phyloP scores from a whole-genome alignment of 768 basidiomycete species.

The Auriscalpium orientale region DNA sequence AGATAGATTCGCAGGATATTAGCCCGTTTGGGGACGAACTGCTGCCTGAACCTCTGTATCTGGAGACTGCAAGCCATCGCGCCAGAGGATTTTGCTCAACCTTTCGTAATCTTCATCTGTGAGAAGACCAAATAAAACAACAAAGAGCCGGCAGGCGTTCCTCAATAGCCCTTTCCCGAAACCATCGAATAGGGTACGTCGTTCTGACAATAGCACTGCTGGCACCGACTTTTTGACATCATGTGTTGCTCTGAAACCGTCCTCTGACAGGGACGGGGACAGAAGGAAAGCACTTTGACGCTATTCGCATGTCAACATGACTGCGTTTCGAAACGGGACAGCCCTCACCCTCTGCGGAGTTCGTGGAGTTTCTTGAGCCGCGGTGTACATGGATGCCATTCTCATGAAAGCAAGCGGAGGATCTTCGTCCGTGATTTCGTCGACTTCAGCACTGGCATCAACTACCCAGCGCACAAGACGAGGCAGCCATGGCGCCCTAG shows the following conservation, averaged over 20 bases:
- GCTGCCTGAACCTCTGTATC: conserved; percentile 37
- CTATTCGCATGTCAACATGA: conserved; percentile 2
- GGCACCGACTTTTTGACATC: conserved; percentile 10
- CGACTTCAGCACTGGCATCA: conserved; percentile 13
- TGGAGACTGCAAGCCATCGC: conserved; percentile 34
- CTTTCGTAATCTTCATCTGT: conserved; percentile 39
- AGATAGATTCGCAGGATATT: neutral
- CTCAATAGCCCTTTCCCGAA: conserved; percentile 14
- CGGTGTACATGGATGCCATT: conserved; percentile 2
- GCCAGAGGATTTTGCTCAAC: conserved; percentile 54
- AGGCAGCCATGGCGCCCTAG: conserved; percentile 41
- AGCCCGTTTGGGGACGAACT: conserved; percentile 28
- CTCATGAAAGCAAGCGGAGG: neutral
- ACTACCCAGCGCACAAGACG: conserved; percentile 39
- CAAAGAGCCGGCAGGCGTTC: conserved; percentile 50
- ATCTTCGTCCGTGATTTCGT: neutral
- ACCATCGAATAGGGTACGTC: conserved; percentile 1
- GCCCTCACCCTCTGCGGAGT: conserved; percentile 4
- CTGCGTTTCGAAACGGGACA: too few species aligned
- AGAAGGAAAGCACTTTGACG: conserved; percentile 1
- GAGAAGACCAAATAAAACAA: conserved; percentile 51
- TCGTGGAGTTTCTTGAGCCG: conserved; percentile 5
- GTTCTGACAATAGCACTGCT: conserved; percentile 8
- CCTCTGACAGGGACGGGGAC: neutral
- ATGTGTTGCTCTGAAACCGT: neutral